These are phyloP conservation scores for Xylaria flabelliformis DNA, from an alignment of 495 filamentous ascomycete species.

Conservation along the genomic window DNA sequence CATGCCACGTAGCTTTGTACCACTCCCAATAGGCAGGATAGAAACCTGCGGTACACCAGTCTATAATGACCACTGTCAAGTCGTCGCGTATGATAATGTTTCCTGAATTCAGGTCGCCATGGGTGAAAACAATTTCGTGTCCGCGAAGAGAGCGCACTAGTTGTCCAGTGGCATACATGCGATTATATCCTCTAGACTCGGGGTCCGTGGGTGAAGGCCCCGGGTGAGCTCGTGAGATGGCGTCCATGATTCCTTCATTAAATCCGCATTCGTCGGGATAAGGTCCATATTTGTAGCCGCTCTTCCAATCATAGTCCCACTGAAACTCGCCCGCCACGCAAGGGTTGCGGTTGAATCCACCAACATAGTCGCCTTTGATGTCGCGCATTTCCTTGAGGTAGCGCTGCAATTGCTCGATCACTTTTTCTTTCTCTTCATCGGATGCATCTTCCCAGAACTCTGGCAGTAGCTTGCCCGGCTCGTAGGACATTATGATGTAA, in stretches of 20 bases:
- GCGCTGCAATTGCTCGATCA: neutral
- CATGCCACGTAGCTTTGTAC: constrained; percentile 4
- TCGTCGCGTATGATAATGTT: constrained; percentile 3
- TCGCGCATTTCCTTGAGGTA: constrained; percentile 6
- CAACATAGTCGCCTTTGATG: neutral
- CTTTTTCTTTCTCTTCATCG: neutral
- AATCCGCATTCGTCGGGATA: neutral
- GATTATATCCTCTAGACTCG: constrained; percentile 4
- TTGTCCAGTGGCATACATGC: neutral
- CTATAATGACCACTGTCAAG: neutral
- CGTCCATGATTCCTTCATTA: no score
- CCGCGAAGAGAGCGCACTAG: neutral
- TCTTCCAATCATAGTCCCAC: no score
- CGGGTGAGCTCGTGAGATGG: no score
- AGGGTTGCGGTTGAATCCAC: no score
- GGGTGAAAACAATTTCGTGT: neutral
- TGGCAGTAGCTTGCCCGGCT: neutral
- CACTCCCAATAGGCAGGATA: constrained; percentile 3
- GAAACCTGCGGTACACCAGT: constrained; percentile 3
- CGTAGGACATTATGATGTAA: constrained; percentile 12
- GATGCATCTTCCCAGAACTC: constrained; percentile 2
- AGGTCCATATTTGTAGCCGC: neutral
- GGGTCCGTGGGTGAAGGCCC: neutral
- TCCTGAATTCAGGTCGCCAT: neutral
- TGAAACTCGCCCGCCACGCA: no score